phyloP scores from a whole-genome alignment of 2,329 filamentous ascomycete species.

The Hirsutella thompsonii region DNA sequence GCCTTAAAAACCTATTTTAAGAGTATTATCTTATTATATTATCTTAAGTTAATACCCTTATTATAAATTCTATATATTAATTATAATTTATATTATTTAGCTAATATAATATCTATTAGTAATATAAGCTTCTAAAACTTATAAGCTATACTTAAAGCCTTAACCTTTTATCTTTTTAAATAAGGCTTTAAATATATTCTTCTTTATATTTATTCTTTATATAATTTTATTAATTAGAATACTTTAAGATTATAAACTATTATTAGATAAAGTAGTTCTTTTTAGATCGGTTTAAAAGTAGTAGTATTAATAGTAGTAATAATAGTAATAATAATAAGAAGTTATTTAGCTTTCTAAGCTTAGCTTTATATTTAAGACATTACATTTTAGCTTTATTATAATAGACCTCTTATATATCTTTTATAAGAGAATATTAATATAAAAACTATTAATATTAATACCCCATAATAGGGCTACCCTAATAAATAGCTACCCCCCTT shows the following conservation, averaged over 20 bases:
- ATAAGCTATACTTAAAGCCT: too few species aligned
- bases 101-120: background rate
- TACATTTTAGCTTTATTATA: background rate
- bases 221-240: background rate
- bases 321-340: background rate
- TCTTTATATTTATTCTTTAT: background rate
- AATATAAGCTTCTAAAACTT: too few species aligned
- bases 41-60: too few species aligned
- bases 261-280: background rate
- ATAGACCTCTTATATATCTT: too few species aligned
- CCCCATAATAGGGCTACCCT: too few species aligned
- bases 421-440: too few species aligned
- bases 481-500: too few species aligned
- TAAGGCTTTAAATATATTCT: too few species aligned
- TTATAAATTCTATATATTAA: background rate
- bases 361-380: background rate
- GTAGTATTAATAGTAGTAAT: background rate
- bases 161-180: too few species aligned
- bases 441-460: too few species aligned
- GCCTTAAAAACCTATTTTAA: too few species aligned
- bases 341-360: background rate
- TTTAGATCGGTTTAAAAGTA: background rate
- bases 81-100: background rate
- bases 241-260: background rate
- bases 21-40: too few species aligned